Percentiles rank a stretch among this genome's conserved stretches.
Conservation (phyloP, 2,329 filamentous ascomycete species). For the Aureobasidium sp. region DNA sequence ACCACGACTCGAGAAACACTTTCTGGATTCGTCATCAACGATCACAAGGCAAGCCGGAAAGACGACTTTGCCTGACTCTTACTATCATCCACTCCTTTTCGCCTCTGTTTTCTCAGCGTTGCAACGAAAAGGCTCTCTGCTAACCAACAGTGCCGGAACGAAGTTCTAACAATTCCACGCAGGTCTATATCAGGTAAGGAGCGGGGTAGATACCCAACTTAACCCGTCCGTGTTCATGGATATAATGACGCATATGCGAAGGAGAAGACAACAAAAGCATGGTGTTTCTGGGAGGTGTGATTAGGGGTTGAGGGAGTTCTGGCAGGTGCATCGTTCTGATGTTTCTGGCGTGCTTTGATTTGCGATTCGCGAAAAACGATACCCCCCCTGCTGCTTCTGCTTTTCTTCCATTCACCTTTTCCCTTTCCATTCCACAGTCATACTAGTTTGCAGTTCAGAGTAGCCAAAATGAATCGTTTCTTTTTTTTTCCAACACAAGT, state of each 20-base stretch:
- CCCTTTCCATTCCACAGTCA: not conserved
- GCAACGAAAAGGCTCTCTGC: not conserved
- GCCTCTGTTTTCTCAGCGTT: not conserved
- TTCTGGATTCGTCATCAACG: not conserved
- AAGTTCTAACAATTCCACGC: not conserved
- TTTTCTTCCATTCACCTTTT: not conserved
- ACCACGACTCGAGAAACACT: not conserved
- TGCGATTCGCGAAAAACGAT: constrained; percentile 7
- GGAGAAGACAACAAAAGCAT: not conserved
- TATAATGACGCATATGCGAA: not conserved
- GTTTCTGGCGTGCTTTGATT: not conserved
- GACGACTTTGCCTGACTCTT: not conserved
- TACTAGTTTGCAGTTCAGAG: not conserved
- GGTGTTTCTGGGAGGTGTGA: not conserved
- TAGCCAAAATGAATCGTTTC: not conserved
- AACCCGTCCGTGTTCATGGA: not conserved
- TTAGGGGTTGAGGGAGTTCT: not conserved
- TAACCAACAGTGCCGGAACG: not conserved
- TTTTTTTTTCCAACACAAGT: not conserved
- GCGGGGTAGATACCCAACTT: too few relatives aligned
- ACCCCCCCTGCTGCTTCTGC: not conserved
- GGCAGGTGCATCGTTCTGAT: not conserved
- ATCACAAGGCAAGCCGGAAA: not conserved
- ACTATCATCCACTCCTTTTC: not conserved
- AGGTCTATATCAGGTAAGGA: not conserved